Percentiles rank a stretch among this genome's conserved stretches.
Evolutionary conservation across 2,329 filamentous ascomycete genomes (phyloP).

Genomic region (Aureobasidium namibiae): DNA sequence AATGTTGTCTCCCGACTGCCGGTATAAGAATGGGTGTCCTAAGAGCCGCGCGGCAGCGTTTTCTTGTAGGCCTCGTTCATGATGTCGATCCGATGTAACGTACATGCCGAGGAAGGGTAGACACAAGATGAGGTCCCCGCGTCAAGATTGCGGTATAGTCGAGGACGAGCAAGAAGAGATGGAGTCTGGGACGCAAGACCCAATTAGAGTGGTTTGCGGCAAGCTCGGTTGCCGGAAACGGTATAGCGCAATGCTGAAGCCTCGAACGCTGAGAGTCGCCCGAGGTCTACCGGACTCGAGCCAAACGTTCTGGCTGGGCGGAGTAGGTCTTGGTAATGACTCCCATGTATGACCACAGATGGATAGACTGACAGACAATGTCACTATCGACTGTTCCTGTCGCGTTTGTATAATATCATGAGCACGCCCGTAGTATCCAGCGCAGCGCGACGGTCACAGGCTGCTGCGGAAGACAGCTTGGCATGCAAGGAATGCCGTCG

Average conservation of each 20-base stretch:
- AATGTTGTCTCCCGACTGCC: too few species aligned
- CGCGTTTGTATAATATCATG: neutral
- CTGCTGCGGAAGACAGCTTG: slow-evolving; percentile 7
- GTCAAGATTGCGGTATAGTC: neutral
- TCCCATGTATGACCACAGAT: neutral
- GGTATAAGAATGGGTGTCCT: neutral
- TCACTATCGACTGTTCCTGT: slow-evolving; percentile 1
- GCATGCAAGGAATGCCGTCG: slow-evolving; percentile 13
- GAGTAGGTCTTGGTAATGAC: neutral
- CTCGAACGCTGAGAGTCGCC: slow-evolving; percentile 1
- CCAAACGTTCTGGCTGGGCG: neutral
- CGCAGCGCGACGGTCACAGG: slow-evolving; percentile 1
- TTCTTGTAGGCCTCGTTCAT: neutral
- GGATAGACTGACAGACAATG: slow-evolving; percentile 4
- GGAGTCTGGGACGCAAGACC: neutral
- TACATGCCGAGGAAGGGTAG: too few species aligned
- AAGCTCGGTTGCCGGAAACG: neutral
- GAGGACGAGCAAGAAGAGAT: neutral
- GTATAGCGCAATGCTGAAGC: neutral
- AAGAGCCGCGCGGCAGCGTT: neutral
- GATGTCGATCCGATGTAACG: neutral
- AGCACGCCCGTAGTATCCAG: neutral
- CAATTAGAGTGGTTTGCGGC: neutral
- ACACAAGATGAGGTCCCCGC: too few species aligned
- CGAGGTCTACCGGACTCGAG: neutral